Evolutionary conservation across 305 asterid genomes (phyloP).

Genomic region (Rubia tinctorum): DNA sequence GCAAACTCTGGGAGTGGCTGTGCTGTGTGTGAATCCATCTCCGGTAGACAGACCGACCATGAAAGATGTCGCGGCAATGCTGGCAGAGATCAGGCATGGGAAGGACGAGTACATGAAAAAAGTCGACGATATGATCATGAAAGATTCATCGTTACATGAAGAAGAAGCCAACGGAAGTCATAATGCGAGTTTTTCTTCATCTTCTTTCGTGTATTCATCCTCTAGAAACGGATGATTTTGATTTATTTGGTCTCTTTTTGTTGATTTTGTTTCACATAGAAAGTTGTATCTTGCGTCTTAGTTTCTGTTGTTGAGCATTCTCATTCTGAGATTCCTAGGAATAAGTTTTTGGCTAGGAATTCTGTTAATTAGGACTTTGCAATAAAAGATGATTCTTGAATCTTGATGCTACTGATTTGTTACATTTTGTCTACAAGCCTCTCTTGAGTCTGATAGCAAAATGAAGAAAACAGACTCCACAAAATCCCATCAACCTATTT

Average conservation of each 20-base stretch:
- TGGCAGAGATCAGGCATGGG: slow-evolving; percentile 70
- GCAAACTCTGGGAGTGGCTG: slow-evolving; percentile 79
- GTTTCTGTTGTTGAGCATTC: background rate
- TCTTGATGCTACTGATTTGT: background rate
- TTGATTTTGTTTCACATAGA: background rate
- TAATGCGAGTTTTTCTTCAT: slow-evolving; percentile 65
- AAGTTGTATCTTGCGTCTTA: background rate
- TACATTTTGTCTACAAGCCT: background rate
- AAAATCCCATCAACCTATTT: too few relatives aligned
- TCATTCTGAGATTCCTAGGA: background rate
- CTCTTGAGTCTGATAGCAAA: background rate
- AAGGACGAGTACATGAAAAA: slow-evolving; percentile 43
- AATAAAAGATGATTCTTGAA: background rate
- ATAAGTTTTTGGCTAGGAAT: background rate
- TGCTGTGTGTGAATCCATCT: slow-evolving; percentile 61
- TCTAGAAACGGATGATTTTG: slow-evolving; percentile 24
- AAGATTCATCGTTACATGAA: slow-evolving; percentile 42
- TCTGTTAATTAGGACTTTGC: background rate
- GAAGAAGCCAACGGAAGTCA: slow-evolving; percentile 52
- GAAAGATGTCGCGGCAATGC: slow-evolving; percentile 82
- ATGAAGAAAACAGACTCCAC: background rate
- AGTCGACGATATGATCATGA: slow-evolving; percentile 32
- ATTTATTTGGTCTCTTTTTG: too few relatives aligned
- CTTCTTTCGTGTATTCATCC: slow-evolving; percentile 60
- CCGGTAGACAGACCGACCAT: slow-evolving; percentile 76